phyloP scores from a whole-genome alignment of 139 green algal genomes.

The Chlamydomonas asymmetrica region DNA sequence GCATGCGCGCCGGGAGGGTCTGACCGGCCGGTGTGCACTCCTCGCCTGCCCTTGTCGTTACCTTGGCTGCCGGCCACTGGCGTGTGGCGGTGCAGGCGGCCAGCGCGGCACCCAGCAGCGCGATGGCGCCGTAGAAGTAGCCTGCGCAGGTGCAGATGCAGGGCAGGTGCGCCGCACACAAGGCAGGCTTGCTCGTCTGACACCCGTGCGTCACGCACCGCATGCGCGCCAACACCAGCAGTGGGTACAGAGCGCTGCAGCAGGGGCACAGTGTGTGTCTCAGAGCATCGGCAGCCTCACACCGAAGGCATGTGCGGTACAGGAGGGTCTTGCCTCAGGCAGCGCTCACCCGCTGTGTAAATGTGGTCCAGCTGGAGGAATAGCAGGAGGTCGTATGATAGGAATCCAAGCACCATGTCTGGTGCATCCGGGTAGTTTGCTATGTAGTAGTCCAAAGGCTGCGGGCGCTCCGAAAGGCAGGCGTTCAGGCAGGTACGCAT shows the following conservation, averaged over 20 bases:
- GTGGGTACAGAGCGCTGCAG: not conserved
- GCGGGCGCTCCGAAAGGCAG: not conserved
- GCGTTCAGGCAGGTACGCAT: not conserved
- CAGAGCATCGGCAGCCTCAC: not conserved
- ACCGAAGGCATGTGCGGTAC: no score
- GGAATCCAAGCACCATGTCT: constrained; percentile 78
- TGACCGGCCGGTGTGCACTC: no score
- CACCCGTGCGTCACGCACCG: no score
- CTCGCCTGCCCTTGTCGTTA: no score
- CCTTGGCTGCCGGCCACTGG: constrained; percentile 87
- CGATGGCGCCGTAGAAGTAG: constrained; percentile 90
- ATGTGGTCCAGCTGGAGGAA: constrained; percentile 85
- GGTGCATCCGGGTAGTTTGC: constrained; percentile 57
- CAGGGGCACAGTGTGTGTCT: not conserved
- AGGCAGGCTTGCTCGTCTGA: no score
- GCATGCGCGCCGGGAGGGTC: no score
- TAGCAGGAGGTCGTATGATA: constrained; percentile 73
- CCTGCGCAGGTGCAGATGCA: constrained; percentile 33
- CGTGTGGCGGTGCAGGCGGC: constrained; percentile 90
- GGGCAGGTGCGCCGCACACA: no score
- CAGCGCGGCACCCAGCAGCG: constrained; percentile 82
- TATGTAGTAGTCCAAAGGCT: constrained; percentile 74
- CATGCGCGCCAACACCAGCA: not conserved
- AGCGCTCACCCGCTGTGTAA: no score
- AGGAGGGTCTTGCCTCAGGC: no score